phyloP scores from a whole-genome alignment of 1,284 basidiomycete genomes.

The Malassezia yamatoensis region DNA sequence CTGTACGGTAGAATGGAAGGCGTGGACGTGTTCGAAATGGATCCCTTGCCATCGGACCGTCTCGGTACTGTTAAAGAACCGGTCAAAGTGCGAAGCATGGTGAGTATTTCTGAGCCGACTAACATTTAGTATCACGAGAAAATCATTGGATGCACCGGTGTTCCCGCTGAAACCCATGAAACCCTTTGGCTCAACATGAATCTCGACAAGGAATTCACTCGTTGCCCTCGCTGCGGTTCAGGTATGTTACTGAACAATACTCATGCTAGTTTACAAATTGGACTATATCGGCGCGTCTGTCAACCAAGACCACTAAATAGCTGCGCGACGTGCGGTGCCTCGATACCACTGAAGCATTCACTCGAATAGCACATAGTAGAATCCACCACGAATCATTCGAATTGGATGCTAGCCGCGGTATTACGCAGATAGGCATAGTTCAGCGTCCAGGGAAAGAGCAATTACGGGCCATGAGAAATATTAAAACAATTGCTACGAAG shows the following conservation, averaged over 20 bases:
- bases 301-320: constrained; percentile 28
- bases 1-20: constrained; percentile 79
- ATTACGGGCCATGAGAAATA: too few species aligned
- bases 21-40: constrained; percentile 78
- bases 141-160: constrained; percentile 44
- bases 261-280: constrained; percentile 32
- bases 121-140: constrained; percentile 30
- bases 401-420: too few species aligned
- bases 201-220: constrained; percentile 32
- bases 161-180: constrained; percentile 45
- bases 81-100: constrained; percentile 74
- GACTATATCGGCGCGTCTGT: constrained; percentile 30
- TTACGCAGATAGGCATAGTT: too few species aligned
- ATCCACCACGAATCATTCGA: too few species aligned
- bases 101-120: constrained; percentile 51
- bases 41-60: constrained; percentile 72
- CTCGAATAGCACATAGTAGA: too few species aligned
- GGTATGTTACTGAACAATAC: constrained; percentile 26
- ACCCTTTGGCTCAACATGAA: constrained; percentile 42
- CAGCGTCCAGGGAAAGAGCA: too few species aligned
- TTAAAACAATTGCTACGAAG: too few species aligned
- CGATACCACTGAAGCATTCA: too few species aligned
- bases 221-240: constrained; percentile 45
- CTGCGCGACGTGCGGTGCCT: neutral
- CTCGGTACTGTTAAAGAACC: constrained; percentile 80